Base-by-base conservation (phyloP, 352 stramenopile species). In the Globisporangium cylindrosporum region DNA sequence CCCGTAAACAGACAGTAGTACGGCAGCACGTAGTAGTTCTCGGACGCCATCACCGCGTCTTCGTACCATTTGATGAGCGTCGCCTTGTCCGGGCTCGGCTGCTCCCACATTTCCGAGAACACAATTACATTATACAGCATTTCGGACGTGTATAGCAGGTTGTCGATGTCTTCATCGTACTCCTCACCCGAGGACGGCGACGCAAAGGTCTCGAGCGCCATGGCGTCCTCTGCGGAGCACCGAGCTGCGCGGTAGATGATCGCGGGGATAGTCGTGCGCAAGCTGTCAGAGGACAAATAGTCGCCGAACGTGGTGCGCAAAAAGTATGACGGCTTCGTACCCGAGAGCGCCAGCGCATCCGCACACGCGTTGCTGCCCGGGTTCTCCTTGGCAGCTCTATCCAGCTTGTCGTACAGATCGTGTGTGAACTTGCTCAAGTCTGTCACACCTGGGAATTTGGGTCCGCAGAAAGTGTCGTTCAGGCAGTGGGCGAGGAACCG, bases 51-150 rank as follows among this genome's bases (percentile, higher is more conserved):
- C 9, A 84, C 73, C 0, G 76, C 72, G 63, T 79, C 71, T 61
- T 90, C 82, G 66, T 89, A 92, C 78, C 76, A 89, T 5, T 68
- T 51, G 18, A 90, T 54, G 20, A 92, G 69, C 55, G 81, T 86
- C 20, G 65, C 73, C 55, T 86, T 84, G 62, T 82, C 67, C 0
- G 82, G 84, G 18, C 78, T 86, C 32, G 82, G 82, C 32, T 67
- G 69, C 64, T 87, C 77, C 84, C 82, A 90, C 81, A 91, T 89
- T 59, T 92, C 84, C 1, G 82, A 91, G 65, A 91, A 92, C 49
- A 92, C 84, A 61, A 92, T 84, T n/a, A 92, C 62, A 38, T 90
- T 85, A 67, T 92, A 92, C 24, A 92, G 74, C 80, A 90, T 88
- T 60, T 90, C 80, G 36, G 82, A 91, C 60, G 82, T 76, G 66